Percentiles rank a stretch among this genome's conserved stretches.
Evolutionary conservation across 78 protist species (phyloP).

Genomic region (Pigoraptor vietnamica): DNA sequence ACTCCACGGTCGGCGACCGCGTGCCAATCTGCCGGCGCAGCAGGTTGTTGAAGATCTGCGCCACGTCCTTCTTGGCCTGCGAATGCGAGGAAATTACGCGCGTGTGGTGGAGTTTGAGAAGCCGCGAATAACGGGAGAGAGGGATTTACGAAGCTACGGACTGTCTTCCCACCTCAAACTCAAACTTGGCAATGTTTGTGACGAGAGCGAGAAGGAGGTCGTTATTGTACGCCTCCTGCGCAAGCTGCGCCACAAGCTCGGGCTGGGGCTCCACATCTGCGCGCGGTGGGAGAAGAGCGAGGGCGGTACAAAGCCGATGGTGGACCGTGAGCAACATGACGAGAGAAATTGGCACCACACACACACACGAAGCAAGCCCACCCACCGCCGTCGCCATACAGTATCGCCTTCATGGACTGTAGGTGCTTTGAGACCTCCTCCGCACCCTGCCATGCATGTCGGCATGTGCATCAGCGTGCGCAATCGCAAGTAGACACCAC

Average conservation of each 20-base stretch:
- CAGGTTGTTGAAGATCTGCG: slow-evolving; percentile 67
- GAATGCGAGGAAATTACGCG: too few relatives aligned
- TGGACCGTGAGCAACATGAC: neutral
- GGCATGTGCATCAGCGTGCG: too few relatives aligned
- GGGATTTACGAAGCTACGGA: neutral
- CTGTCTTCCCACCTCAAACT: slow-evolving; percentile 60
- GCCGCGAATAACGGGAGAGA: neutral
- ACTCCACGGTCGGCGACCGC: slow-evolving; percentile 71
- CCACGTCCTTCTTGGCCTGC: slow-evolving; percentile 70
- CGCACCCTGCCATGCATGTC: too few relatives aligned
- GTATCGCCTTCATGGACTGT: slow-evolving; percentile 35
- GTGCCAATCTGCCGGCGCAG: slow-evolving; percentile 53
- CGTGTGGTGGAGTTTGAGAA: neutral
- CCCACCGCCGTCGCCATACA: slow-evolving; percentile 62
- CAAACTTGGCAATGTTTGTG: slow-evolving; percentile 43
- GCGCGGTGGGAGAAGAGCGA: neutral
- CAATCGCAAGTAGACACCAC: too few relatives aligned
- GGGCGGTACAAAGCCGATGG: neutral
- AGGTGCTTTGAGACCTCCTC: slow-evolving; percentile 29
- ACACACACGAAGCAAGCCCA: neutral
- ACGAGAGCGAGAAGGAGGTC: slow-evolving; percentile 45
- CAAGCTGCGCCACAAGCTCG: slow-evolving; percentile 30
- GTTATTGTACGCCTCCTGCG: slow-evolving; percentile 37
- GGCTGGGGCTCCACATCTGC: slow-evolving; percentile 46
- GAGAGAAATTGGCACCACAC: neutral